Evolutionary conservation across 2,329 filamentous ascomycete genomes (phyloP), one percentile per base, ranked within the genome.

Genomic region (Pseudonectria foliicola): DNA sequence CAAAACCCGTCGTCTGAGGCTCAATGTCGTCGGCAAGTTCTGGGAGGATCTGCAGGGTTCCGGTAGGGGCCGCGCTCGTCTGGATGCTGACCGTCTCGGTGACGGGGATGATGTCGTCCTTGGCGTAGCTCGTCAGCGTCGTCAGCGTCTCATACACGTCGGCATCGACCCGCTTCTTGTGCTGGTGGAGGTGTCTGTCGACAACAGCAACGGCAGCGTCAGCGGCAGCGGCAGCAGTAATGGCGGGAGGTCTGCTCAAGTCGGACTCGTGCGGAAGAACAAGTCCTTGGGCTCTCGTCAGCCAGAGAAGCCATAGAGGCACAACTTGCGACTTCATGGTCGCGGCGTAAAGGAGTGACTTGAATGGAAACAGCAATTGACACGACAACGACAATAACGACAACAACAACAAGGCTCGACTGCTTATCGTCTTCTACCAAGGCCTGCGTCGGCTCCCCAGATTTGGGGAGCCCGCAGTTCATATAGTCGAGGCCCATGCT

Each of bases 1-100:
- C 32, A 34, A 51, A 43, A 34, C 57, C 55, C 12, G 53, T 46
- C 10, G 59, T 59, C 26, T 61, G 51, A 35, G 56, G 52, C 21
- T 43, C 39, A 25, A 58, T 38, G 29, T 38, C 45, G 43, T 48
- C 49, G 26, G 54, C 49, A 4, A 61, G 44, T 10, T 46, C 40
- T 5, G 57, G 55, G 6, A 56, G 44, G 13, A 60, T 39, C 27
- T 52, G 39, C 13, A 49, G 46, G 6, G 44, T 53, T 35, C 52
- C 57, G 13, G 53, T 54, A 13, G 46, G 34, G 1, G 38, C 48
- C 8, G 34, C 34, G 31, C 35, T 54, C 10, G 49, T 56, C 27
- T 40, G 48, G 16, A 55, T 46, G 10, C 43, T 42, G 26, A 53
- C 50, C 6, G 49, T 50, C 28, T 50, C 47, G 16, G 37, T 52